Conservation (phyloP, 2,329 filamentous ascomycete genomes). For the Phialemoniopsis sp. region DNA sequence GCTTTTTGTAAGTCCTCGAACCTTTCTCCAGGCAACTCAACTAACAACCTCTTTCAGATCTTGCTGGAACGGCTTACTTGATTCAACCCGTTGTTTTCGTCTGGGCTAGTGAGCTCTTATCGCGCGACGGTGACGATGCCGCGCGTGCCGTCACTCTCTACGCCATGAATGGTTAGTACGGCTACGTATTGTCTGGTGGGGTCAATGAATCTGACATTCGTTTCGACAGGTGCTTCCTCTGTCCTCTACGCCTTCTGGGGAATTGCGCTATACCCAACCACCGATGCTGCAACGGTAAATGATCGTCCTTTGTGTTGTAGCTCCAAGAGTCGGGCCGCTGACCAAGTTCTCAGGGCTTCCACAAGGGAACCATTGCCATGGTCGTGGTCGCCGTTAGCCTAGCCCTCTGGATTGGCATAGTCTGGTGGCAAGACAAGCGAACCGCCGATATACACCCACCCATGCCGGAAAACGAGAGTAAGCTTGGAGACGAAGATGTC, state of each 20-base stretch:
- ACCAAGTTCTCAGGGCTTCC: too few relatives aligned
- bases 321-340: too few relatives aligned
- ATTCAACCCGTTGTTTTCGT: conserved; percentile 33
- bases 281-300: conserved; percentile 28
- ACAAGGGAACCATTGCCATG: conserved; percentile 28
- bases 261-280: conserved; percentile 26
- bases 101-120: conserved; percentile 31
- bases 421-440: too few relatives aligned
- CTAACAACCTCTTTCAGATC: conserved; percentile 25
- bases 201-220: too few relatives aligned
- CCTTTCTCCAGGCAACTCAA: neutral
- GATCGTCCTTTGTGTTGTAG: too few relatives aligned
- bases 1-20: conserved; percentile 10
- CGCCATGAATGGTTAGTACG: conserved; percentile 24
- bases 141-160: conserved; percentile 28
- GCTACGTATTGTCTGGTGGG: too few relatives aligned
- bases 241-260: conserved; percentile 35
- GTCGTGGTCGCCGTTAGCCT: conserved; percentile 12
- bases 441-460: too few relatives aligned
- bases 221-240: conserved; percentile 15
- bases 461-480: too few relatives aligned
- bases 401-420: too few relatives aligned
- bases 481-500: too few relatives aligned
- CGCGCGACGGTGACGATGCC: conserved; percentile 30
- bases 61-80: conserved; percentile 32